A percentile compares a stretch with the other conserved stretches of the same genome.
Evolutionary conservation across 352 stramenopile species (phyloP).

Genomic region (Peronosclerospora sorghi): DNA sequence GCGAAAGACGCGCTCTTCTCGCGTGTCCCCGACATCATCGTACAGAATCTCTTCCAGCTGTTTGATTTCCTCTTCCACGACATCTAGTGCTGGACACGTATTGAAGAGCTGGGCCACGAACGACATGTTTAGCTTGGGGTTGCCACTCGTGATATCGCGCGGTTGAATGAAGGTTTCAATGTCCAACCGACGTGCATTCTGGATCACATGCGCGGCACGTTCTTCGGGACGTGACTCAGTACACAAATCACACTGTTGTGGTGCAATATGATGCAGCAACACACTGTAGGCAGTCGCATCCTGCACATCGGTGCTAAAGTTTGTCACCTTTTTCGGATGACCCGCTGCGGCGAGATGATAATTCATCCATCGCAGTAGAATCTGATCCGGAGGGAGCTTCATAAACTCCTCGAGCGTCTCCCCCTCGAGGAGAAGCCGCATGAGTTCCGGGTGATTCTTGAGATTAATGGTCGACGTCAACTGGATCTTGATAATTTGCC

Average conservation of each 20-base stretch:
- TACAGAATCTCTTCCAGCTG: conserved; percentile 82
- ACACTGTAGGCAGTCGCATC: conserved; percentile 84
- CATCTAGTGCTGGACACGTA: conserved; percentile 77
- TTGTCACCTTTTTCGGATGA: conserved; percentile 61
- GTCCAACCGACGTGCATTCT: conserved; percentile 68
- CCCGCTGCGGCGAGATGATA: conserved; percentile 82
- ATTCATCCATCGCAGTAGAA: conserved; percentile 90
- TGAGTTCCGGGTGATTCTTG: conserved; percentile 87
- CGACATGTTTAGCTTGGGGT: conserved; percentile 88
- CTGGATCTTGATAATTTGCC: conserved; percentile 92
- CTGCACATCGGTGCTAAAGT: conserved; percentile 70
- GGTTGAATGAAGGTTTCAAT: conserved; percentile 89
- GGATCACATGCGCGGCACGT: conserved; percentile 69
- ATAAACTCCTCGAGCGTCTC: conserved; percentile 86
- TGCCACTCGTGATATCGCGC: conserved; percentile 86
- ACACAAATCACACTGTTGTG: conserved; percentile 55
- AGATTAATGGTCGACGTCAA: conserved; percentile 87
- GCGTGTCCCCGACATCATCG: conserved; percentile 78
- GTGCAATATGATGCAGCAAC: conserved; percentile 81
- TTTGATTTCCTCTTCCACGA: conserved; percentile 76
- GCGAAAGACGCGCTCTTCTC: conserved; percentile 82
- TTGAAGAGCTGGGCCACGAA: conserved; percentile 89
- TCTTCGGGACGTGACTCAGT: conserved; percentile 43
- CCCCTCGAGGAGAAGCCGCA: conserved; percentile 74
- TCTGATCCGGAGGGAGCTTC: conserved; percentile 85